Percentiles rank a stretch among this genome's conserved stretches.
phyloP scores from a whole-genome alignment of 164 flowering plant species.

The Pachysandra terminalis region DNA sequence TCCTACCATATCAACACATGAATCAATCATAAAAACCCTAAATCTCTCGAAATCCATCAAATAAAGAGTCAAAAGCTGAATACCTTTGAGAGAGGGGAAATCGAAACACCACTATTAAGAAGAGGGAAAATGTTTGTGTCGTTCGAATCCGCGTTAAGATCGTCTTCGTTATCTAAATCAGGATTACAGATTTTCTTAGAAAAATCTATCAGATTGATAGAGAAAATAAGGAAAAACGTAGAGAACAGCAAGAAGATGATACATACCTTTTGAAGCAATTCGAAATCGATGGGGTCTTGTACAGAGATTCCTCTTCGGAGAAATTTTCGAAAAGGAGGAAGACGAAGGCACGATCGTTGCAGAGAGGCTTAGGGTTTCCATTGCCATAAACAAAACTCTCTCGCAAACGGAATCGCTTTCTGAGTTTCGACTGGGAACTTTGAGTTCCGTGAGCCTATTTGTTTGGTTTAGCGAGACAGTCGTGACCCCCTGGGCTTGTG shows the following conservation, averaged over 20 bases:
- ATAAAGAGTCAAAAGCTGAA: not conserved
- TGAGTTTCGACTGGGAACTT: too few species aligned
- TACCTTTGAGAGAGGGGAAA: constrained; percentile 55
- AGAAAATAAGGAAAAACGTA: not conserved
- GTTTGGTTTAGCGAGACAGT: too few species aligned
- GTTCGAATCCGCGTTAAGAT: constrained; percentile 34
- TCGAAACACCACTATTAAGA: constrained; percentile 20
- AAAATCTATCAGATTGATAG: not conserved
- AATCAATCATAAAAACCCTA: constrained; percentile 1
- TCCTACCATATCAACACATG: constrained; percentile 39
- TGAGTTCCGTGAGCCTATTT: too few species aligned
- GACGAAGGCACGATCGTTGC: constrained; percentile 36
- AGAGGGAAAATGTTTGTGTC: constrained; percentile 45
- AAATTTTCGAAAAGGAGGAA: constrained; percentile 42
- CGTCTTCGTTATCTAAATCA: constrained; percentile 28
- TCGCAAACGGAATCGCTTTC: not conserved
- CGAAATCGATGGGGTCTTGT: constrained; percentile 33
- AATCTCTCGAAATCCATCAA: constrained; percentile 1
- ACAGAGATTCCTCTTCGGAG: constrained; percentile 29
- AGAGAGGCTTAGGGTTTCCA: constrained; percentile 47
- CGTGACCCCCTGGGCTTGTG: too few species aligned
- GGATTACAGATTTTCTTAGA: not conserved
- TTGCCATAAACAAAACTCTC: constrained; percentile 16
- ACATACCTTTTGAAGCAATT: constrained; percentile 44
- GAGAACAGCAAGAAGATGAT: not conserved